Evolutionary conservation across 2,329 filamentous ascomycete genomes (phyloP), one percentile per base, ranked within the genome.

Genomic region (Colletotrichum lini): DNA sequence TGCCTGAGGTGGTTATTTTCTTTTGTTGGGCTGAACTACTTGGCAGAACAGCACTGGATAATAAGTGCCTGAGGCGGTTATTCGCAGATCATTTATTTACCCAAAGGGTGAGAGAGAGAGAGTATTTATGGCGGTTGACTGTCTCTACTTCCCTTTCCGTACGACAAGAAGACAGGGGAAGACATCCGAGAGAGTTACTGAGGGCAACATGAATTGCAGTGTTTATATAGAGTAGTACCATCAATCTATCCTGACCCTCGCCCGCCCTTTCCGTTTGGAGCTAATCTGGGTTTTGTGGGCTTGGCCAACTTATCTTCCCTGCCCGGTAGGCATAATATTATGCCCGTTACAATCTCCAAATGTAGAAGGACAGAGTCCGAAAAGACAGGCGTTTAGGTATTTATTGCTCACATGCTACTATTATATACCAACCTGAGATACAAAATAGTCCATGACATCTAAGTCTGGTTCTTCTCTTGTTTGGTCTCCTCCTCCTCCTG

Each of bases 381-480:
- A 49, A 49, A 49, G 45, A 21, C 45, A 23, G 45, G n/a, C 45
- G 45, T 49, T 49, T 49, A 49, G 45, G 45, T 49, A 23, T 49
- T 23, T 49, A 49, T 23, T 49, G 45, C 45, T 49, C 18, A 49
- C n/a, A 21, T 23, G 45, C 45, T 23, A 49, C 45, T 21, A 49
- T 49, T 26, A 26, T 49, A 49, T 49, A 49, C 8, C n/a, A 49
- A 21, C 45, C 45, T 23, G 45, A 21, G n/a, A 49, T 21, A 9
- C 8, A 49, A 49, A 23, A 49, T 49, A 49, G 45, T 49, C n/a
- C 12, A 49, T 49, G n/a, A 21, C 45, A 49, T 23, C 45, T 49
- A 49, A 23, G 45, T 49, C n/a, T 49, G 8, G 45, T 49, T 49
- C 45, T 49, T 49, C 45, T 49, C 45, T 49, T 49, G 45, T n/a